Evolutionary conservation across 805 yeast genomes (phyloP).

Genomic region (Nakazawaea molendinolei): DNA sequence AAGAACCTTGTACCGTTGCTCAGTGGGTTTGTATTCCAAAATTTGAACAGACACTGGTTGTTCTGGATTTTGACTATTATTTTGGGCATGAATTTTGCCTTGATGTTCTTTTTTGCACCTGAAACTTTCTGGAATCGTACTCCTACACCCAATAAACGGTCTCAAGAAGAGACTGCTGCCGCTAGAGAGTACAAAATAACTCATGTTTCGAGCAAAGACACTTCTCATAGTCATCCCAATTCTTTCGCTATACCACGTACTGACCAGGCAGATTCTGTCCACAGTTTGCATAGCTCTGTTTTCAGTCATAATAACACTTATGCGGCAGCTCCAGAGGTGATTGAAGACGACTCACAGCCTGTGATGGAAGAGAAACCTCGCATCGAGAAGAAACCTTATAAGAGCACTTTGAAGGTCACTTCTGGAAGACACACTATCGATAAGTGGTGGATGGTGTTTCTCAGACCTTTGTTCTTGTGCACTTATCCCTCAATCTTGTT

Average conservation of each 20-base stretch:
- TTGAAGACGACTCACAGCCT: neutral
- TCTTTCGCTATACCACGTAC: conserved; percentile 2
- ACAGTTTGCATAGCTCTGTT: conserved; percentile 7
- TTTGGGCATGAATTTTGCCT: conserved; percentile 36
- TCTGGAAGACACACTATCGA: conserved; percentile 45
- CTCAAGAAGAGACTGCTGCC: conserved; percentile 37
- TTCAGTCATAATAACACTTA: neutral
- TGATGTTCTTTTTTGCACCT: conserved; percentile 50
- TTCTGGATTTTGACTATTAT: conserved; percentile 53
- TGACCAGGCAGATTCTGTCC: neutral
- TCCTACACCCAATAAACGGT: conserved; percentile 41
- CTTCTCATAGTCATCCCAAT: conserved; percentile 4
- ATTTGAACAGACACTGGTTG: conserved; percentile 50
- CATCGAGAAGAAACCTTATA: conserved; percentile 18
- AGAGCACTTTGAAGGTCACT: conserved; percentile 31
- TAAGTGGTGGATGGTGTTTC: conserved; percentile 47
- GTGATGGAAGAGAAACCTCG: neutral
- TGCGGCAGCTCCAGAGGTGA: neutral
- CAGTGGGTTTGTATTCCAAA: conserved; percentile 44
- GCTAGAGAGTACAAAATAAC: conserved; percentile 32
- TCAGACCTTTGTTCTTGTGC: conserved; percentile 46
- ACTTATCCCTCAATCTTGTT: conserved; percentile 45
- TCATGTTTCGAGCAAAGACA: conserved; percentile 1
- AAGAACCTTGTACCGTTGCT: conserved; percentile 53
- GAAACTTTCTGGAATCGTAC: conserved; percentile 60